phyloP scores from a whole-genome alignment of 441 rosid species.

The Francoa sonchifolia region DNA sequence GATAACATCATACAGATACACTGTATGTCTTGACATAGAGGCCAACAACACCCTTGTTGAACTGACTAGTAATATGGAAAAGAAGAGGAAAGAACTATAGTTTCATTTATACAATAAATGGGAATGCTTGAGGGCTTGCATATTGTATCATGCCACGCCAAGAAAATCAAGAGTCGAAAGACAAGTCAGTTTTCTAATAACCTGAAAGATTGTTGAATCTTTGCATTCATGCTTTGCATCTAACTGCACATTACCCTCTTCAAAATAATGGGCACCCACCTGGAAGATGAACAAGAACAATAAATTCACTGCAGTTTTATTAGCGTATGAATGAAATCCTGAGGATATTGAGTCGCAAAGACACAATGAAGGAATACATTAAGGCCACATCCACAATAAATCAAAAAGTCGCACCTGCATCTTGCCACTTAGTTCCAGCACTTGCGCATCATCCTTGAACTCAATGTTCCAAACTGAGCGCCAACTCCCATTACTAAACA shows the following conservation, averaged over 20 bases:
- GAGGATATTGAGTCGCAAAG: not conserved
- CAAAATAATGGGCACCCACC: conserved; percentile 97
- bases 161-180: not conserved
- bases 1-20: too few species aligned
- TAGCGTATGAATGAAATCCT: not conserved
- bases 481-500: conserved; percentile 87
- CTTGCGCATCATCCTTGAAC: conserved; percentile 66
- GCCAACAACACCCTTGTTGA: too few species aligned
- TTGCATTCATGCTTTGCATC: conserved; percentile 76
- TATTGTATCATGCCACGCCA: too few species aligned
- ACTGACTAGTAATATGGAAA: too few species aligned
- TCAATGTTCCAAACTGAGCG: conserved; percentile 80
- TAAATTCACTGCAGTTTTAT: not conserved
- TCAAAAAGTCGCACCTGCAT: conserved; percentile 42
- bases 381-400: not conserved
- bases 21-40: too few species aligned
- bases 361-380: too few species aligned
- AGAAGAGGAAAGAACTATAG: too few species aligned
- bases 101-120: too few species aligned
- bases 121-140: too few species aligned
- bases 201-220: conserved; percentile 87
- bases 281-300: conserved; percentile 18
- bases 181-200: conserved; percentile 9
- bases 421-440: conserved; percentile 64
- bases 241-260: conserved; percentile 97